Base-by-base conservation (phyloP, 2,329 filamentous ascomycete species). In the Teratosphaeria destructans region DNA sequence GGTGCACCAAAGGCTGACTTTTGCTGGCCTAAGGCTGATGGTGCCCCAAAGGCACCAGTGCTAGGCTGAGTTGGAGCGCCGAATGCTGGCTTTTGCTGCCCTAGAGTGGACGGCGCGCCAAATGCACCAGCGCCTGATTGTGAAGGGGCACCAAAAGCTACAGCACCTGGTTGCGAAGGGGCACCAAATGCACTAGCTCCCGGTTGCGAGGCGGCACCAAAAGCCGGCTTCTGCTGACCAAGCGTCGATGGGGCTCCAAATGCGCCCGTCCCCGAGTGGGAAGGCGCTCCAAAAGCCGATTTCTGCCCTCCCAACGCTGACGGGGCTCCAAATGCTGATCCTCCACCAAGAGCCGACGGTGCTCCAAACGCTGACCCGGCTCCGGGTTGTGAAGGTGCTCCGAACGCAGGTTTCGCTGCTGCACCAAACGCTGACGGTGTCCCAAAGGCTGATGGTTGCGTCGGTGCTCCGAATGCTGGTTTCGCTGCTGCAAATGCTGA, bases 141-240 rank as follows among this genome's bases (percentile, higher is more conserved):
- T n/a, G 63, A 63, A 26, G 63, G 61, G 7, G 59, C 61, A 10
- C 73, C 72, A 57, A 75, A 73, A 16, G 68, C 47, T 14, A 5
- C 26, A n/a, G 52, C 8, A 65, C 63, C 35, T 64, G 43, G 11
- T 62, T 34, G 19, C 23, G 67, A 66, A 8, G 66, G 58, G 54
- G 67, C 59, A 14, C 52, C 52, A 16, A 53, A 53, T 19, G 61
- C 29, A 12, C 43, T 39, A 16, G 43, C 53, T 6, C 61, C 60
- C 37, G 62, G 47, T 6, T 56, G 49, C n/a, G 63, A 61, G 26
- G 63, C 59, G 7, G 59, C 61, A 11, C 73, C 72, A 57, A 75
- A 73, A n/a, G 68, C 47, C 52, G 73, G 70, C 16, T 49, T 49
- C 43, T 49, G 43, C 43, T 49, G 37, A 27, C 34, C 60, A 16